phyloP scores from a whole-genome alignment of 202 grass and related monocot species.

The Musa balbisiana region DNA sequence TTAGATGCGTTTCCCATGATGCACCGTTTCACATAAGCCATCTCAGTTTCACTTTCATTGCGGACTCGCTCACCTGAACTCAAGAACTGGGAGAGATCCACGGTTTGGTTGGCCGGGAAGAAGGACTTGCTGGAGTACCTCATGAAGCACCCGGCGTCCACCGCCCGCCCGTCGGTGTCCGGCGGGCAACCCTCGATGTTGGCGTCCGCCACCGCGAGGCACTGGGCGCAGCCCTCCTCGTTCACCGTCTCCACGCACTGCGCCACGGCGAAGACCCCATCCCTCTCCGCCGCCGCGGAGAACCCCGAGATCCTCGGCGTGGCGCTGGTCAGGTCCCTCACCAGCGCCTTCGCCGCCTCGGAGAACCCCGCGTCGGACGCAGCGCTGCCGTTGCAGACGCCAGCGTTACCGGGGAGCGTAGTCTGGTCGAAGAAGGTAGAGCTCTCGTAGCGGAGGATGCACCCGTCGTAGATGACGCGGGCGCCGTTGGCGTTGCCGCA shows the following conservation, averaged over 20 bases:
- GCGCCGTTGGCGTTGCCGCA: constrained; percentile 54
- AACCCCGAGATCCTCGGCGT: constrained; percentile 30
- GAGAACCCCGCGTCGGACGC: constrained; percentile 18
- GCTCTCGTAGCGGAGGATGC: constrained; percentile 65
- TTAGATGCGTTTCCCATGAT: too few species aligned
- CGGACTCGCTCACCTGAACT: constrained; percentile 41
- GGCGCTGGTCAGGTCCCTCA: constrained; percentile 34
- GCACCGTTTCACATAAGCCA: too few species aligned
- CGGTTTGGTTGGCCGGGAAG: constrained; percentile 54
- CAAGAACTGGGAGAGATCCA: constrained; percentile 47
- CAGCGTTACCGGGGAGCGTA: constrained; percentile 41
- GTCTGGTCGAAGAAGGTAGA: constrained; percentile 54
- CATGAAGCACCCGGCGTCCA: constrained; percentile 79
- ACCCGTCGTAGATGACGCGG: constrained; percentile 62
- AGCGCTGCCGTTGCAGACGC: constrained; percentile 40
- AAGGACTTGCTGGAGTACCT: constrained; percentile 53
- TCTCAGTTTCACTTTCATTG: background rate
- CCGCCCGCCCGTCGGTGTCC: constrained; percentile 42
- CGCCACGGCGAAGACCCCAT: constrained; percentile 48
- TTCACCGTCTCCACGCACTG: constrained; percentile 64
- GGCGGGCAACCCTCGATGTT: constrained; percentile 59
- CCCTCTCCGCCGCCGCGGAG: constrained; percentile 35
- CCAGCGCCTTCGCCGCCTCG: constrained; percentile 27
- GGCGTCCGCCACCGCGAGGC: constrained; percentile 36
- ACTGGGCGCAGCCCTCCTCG: constrained; percentile 39